Conservation (phyloP, 768 basidiomycete species). For the Artomyces pyxidatus region DNA sequence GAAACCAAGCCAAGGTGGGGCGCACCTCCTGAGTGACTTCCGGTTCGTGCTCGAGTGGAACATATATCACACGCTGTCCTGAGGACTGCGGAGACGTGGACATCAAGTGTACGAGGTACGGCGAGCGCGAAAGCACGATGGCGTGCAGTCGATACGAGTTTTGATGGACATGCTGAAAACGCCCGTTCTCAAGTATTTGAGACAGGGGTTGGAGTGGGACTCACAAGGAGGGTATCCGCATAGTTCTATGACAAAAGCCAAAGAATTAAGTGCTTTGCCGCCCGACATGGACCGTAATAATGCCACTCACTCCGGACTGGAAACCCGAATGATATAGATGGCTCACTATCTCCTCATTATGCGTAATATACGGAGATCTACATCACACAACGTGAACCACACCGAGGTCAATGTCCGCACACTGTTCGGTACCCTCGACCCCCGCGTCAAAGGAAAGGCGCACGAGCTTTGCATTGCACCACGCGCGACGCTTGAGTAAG, state of each 20-base stretch:
- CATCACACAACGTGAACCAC: conserved; percentile 1
- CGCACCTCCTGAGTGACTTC: conserved; percentile 81
- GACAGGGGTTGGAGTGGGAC: conserved; percentile 21
- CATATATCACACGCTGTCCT: conserved; percentile 62
- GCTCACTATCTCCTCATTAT: conserved; percentile 53
- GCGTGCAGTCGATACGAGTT: conserved; percentile 72
- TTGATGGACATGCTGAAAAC: conserved; percentile 60
- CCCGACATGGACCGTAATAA: no score
- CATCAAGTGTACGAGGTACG: conserved; percentile 84
- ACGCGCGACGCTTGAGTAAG: no score
- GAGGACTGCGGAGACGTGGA: conserved; percentile 64
- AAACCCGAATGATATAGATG: conserved; percentile 77
- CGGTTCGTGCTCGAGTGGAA: conserved; percentile 70
- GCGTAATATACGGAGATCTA: conserved; percentile 3
- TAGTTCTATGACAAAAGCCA: conserved; percentile 52
- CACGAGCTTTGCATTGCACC: no score
- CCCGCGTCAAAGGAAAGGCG: no score
- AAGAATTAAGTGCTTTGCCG: no score
- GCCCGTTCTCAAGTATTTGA: neutral
- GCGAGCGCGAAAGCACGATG: conserved; percentile 82
- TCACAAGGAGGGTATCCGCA: conserved; percentile 71
- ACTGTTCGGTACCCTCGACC: no score
- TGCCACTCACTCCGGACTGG: conserved; percentile 68
- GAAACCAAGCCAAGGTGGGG: conserved; percentile 8
- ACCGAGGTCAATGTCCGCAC: neutral